A percentile compares a stretch with the other conserved stretches of the same genome.
These are phyloP conservation scores for Cryptosporidium tyzzeri DNA, from an alignment of 169 alveolate species.

Conservation along the genomic window DNA sequence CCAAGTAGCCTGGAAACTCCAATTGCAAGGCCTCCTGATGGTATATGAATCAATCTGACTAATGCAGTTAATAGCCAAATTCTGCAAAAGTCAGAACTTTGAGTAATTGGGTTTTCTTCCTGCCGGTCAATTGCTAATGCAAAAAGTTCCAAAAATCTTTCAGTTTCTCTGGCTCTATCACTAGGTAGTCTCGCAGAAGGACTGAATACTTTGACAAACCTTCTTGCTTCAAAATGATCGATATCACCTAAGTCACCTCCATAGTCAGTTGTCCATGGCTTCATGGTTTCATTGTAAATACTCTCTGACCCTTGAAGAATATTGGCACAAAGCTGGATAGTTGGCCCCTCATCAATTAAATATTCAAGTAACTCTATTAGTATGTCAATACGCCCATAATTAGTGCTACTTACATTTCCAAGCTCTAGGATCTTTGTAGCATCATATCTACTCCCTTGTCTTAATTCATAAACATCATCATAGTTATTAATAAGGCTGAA, in stretches of 20 bases:
- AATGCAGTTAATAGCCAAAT: constrained; percentile 62
- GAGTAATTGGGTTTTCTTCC: constrained; percentile 23
- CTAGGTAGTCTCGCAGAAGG: constrained; percentile 21
- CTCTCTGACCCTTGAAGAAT: constrained; percentile 60
- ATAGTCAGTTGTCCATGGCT: constrained; percentile 62
- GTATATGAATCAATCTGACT: constrained; percentile 55
- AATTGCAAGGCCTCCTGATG: constrained; percentile 69
- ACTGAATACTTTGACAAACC: constrained; percentile 46
- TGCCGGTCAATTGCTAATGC: constrained; percentile 58
- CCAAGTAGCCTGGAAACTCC: constrained; percentile 54
- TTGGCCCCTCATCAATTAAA: constrained; percentile 51
- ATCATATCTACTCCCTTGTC: constrained; percentile 62
- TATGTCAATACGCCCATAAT: constrained; percentile 47
- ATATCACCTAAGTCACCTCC: constrained; percentile 72
- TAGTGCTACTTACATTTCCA: constrained; percentile 12
- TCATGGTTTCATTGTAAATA: constrained; percentile 66
- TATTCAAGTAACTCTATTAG: constrained; percentile 29
- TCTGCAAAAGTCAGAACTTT: constrained; percentile 39
- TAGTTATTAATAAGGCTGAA: constrained; percentile 22
- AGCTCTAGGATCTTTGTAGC: constrained; percentile 26
- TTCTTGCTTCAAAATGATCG: constrained; percentile 57
- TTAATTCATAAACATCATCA: constrained; percentile 60
- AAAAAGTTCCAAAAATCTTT: constrained; percentile 41
- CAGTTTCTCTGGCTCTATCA: constrained; percentile 71
- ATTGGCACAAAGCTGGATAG: constrained; percentile 40